Evolutionary conservation across 2,329 filamentous ascomycete species (phyloP), one percentile per base, ranked within the genome.

Genomic region (Ascosphaera apis): DNA sequence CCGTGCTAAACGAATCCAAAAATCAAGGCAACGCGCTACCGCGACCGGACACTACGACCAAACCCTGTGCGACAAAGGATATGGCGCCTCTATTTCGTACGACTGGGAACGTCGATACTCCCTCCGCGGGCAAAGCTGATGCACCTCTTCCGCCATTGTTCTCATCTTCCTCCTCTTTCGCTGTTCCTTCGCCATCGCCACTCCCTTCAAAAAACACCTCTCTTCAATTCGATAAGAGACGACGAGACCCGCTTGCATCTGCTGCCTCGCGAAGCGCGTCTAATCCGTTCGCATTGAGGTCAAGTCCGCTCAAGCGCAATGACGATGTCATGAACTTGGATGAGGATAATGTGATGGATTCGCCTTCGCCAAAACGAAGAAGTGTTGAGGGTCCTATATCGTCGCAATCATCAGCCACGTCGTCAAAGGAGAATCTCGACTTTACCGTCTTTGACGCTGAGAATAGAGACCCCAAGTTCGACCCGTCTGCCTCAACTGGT

Each of bases 261-360:
- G 16, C 31, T 15, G 6, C 5, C 6, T 8, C 31, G 13, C n/a
- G n/a, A 32, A 15, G 31, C 13, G 13, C n/a, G 8, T 15, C n/a
- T n/a, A 32, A 57, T 44, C 56, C 62, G 33, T 57, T 62, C 34
- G 61, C 68, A 13, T 61, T 67, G 15, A 71, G 72, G 41, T 73
- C 76, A 4, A 92, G 86, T 51, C 84, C 86, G 3, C 60, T 95
- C 45, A 93, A 95, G 65, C 74, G 88, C 46, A 86, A 77, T 49
- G 86, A 95, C 58, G 76, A 79, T 31, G 76, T 76, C 36, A 86
- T 91, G 78, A 82, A 81, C 48, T 60, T 91, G 34, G 84, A 91
- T 47, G 76, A 67, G 4, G 31, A 32, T n/a, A n/a, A 17, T 17
- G 13, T 15, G 5, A n/a, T 15, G 5, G 13, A 15, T 17, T 93